Percentiles rank a stretch among this genome's conserved stretches.
Evolutionary conservation across 2,329 filamentous ascomycete genomes (phyloP).

Genomic region (Botrytis galanthina): DNA sequence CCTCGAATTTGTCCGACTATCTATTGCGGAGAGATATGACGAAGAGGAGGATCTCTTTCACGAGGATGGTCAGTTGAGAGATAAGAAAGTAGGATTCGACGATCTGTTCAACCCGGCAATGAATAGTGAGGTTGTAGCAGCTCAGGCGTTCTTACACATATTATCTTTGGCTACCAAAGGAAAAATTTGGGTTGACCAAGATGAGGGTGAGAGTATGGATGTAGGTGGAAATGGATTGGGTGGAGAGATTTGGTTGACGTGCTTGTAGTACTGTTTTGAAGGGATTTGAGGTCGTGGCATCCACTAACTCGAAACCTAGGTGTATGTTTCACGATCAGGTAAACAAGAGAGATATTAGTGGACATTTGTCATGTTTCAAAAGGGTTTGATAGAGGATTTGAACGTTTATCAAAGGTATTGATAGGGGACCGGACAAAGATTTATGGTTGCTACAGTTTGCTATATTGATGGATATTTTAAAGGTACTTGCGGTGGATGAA

Average conservation of each 20-base stretch:
- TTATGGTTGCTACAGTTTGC: neutral
- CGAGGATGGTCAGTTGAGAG: conserved; percentile 12
- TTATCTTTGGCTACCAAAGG: conserved; percentile 68
- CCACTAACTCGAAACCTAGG: neutral
- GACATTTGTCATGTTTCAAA: neutral
- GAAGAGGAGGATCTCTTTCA: conserved; percentile 23
- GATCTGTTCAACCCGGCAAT: conserved; percentile 60
- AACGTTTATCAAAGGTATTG: neutral
- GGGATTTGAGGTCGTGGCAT: no score
- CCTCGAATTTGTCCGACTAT: conserved; percentile 54
- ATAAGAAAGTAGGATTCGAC: conserved; percentile 63
- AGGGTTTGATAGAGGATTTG: neutral
- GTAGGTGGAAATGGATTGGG: conserved; percentile 6
- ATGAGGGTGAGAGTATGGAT: conserved; percentile 19
- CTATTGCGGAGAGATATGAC: conserved; percentile 40
- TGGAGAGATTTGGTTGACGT: conserved; percentile 16
- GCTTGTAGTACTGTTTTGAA: neutral
- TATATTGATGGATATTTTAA: neutral
- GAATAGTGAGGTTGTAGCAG: conserved; percentile 58
- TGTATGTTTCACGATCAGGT: neutral
- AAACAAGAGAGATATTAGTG: neutral
- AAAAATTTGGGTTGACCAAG: conserved; percentile 61
- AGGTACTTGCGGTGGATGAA: neutral
- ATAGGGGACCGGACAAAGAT: neutral
- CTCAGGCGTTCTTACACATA: conserved; percentile 74